These are phyloP conservation scores for Botrytis fabae DNA, from an alignment of 2,329 filamentous ascomycete genomes.

Conservation along the genomic window DNA sequence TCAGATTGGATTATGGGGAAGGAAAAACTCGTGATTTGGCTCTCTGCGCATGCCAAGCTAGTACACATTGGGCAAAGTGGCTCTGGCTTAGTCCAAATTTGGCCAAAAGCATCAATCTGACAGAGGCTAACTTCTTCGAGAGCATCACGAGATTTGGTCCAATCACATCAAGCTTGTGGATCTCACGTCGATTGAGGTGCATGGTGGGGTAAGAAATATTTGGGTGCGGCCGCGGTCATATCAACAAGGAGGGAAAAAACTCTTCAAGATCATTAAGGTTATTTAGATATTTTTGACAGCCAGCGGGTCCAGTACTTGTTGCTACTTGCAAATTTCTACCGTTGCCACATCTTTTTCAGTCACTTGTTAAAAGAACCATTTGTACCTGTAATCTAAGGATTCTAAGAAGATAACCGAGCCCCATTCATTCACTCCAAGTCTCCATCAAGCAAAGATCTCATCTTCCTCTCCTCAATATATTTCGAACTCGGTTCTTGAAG, in stretches of 20 bases:
- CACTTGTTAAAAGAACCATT: background rate
- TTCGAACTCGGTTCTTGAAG: conserved; percentile 1
- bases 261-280: background rate
- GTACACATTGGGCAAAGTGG: background rate
- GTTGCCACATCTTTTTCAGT: background rate
- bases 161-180: background rate
- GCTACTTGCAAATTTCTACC: background rate
- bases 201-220: conserved; percentile 6
- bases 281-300: background rate
- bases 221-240: background rate
- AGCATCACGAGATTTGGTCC: background rate
- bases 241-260: conserved; percentile 3
- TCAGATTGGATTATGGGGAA: background rate
- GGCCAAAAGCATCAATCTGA: background rate
- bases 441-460: background rate
- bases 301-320: background rate
- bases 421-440: background rate
- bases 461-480: background rate
- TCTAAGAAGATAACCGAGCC: background rate
- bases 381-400: background rate
- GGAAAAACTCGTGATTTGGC: background rate
- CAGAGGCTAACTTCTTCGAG: background rate
- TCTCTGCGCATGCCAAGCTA: background rate
- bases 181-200: background rate
- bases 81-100: background rate